A percentile compares a stretch with the other conserved stretches of the same genome.
These are phyloP conservation scores for Eimeria tenella DNA, from an alignment of 169 alveolate genomes.

Conservation along the genomic window DNA sequence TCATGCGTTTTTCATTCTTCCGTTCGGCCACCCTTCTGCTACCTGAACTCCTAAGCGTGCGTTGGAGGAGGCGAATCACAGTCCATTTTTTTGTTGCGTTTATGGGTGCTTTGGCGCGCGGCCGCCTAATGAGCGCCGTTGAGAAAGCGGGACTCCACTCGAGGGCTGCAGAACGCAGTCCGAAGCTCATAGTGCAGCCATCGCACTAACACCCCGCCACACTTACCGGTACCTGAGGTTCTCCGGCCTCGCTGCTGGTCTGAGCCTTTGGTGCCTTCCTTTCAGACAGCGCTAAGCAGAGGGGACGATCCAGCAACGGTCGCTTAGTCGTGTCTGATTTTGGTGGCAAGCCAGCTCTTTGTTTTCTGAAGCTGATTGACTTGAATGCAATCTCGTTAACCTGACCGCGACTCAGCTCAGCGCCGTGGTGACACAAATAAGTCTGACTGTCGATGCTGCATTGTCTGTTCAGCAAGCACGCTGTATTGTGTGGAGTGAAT, in stretches of 20 bases:
- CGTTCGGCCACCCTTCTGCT: neutral
- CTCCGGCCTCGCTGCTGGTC: neutral
- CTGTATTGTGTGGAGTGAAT: neutral
- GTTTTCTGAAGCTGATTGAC: neutral
- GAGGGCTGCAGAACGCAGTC: neutral
- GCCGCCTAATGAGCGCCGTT: neutral
- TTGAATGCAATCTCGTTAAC: neutral
- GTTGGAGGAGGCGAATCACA: too few relatives aligned
- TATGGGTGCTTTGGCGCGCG: too few relatives aligned
- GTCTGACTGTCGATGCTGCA: neutral
- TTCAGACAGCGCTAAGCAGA: neutral
- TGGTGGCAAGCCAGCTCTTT: neutral
- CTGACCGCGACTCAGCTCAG: neutral
- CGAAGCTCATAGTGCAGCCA: neutral
- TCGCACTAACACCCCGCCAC: slow-evolving; percentile 38
- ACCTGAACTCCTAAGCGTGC: too few relatives aligned
- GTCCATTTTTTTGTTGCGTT: too few relatives aligned
- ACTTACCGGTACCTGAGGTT: slow-evolving; percentile 17
- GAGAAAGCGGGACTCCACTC: slow-evolving; percentile 2
- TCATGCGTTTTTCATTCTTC: too few relatives aligned
- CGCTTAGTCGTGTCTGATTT: neutral
- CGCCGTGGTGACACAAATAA: neutral
- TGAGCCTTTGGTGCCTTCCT: slow-evolving; percentile 9
- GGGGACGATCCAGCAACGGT: neutral
- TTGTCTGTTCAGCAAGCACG: neutral